Base-by-base conservation (phyloP, 164 flowering plant genomes). In the Paratinospora sagittata region DNA sequence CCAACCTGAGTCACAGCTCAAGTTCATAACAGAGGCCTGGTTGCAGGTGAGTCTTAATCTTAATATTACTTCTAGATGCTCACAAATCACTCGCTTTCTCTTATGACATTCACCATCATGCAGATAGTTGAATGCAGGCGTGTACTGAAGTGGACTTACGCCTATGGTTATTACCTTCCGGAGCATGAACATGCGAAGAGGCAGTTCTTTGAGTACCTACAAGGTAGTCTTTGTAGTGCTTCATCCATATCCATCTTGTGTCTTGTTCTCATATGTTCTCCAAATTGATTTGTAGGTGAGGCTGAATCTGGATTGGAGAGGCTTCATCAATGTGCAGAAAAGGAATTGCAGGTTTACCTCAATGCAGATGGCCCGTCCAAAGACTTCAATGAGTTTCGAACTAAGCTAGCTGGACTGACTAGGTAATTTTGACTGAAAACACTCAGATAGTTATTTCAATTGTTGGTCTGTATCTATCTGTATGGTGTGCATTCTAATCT, bases 71-170 rank as follows among this genome's bases (percentile, higher is more conserved):
- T n/a, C 8, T 65, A 6, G 61, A 55, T 55, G 61, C 21, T 55
- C 2, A 19, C 24, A 30, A 7, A 17, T n/a, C 9, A 36, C 16
- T 26, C 9, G 12, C 5, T 12, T 66, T 27, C 45, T 67, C 57
- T 39, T 63, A 33, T 16, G 6, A 6, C 30, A 55, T 65, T 41
- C 21, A 14, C 19, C 23, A n/a, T 68, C 63, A 52, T 75, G 71
- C 86, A 92, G 98, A 90, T 92, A 65, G 86, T 92, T 67, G 96
- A 90, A 80, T 90, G 98, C 74, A 83, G 98, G 74, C 86, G 98
- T 39, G 97, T 93, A 63, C 71, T 93, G 66, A 90, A 93, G 68
- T 93, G 98, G 98, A 90, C 95, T 0, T 93, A 91, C 80, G 93
- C 94, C 8, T 93, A 93, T 78, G 98, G 98, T 3, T 91, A 83